These are phyloP conservation scores for Cynara cardunculus DNA, from an alignment of 129 eudicot species.

Conservation along the genomic window DNA sequence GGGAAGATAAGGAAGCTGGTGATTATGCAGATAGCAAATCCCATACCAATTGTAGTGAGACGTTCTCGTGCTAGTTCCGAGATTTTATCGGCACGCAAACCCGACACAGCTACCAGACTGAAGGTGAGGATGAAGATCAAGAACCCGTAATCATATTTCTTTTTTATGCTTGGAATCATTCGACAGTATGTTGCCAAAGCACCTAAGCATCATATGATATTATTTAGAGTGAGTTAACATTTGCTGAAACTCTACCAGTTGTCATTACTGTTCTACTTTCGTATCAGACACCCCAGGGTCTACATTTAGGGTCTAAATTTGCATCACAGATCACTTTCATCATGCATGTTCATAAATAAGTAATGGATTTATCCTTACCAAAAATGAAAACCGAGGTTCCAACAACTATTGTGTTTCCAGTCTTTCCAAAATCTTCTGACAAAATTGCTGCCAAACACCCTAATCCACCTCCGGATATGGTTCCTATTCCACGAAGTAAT, in stretches of 20 bases:
- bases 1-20: constrained; percentile 66
- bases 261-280: no score
- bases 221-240: not conserved
- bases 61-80: constrained; percentile 52
- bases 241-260: no score
- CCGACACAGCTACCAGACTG: constrained; percentile 72
- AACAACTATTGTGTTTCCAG: constrained; percentile 42
- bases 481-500: constrained; percentile 68
- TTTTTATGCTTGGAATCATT: constrained; percentile 65
- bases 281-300: no score
- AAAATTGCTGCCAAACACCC: constrained; percentile 67
- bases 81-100: constrained; percentile 64
- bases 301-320: no score
- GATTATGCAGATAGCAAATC: constrained; percentile 61
- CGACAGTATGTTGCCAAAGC: constrained; percentile 65
- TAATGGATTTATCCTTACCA: constrained; percentile 37
- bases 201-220: constrained; percentile 37
- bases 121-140: constrained; percentile 76
- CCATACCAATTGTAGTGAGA: constrained; percentile 68
- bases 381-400: constrained; percentile 53
- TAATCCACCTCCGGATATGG: constrained; percentile 64
- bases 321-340: not conserved
- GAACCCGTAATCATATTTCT: constrained; percentile 66
- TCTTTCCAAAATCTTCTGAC: constrained; percentile 50
- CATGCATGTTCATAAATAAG: not conserved